Base-by-base conservation (phyloP, 139 green algal genomes). In the Chlorella sp. region DNA sequence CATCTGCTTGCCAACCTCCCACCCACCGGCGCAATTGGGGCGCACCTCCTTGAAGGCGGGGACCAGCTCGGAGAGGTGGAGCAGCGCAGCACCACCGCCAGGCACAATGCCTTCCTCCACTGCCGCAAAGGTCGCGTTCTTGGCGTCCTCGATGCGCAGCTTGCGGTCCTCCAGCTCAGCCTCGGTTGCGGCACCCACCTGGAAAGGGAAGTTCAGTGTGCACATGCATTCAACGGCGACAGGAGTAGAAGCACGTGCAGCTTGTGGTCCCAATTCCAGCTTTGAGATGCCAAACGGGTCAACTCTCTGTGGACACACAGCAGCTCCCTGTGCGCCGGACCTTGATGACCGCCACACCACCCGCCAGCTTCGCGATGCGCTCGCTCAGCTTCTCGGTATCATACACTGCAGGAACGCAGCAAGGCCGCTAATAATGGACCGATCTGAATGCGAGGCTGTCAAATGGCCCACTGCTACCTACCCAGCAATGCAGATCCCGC, bases 91-190 rank as follows among this genome's bases (percentile, higher is more conserved):
- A 73, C 97, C 97, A 28, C 97, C 97, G 64, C 94, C 94, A 9
- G 95, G 95, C 57, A 98, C 95, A 60, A 98, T 96, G 91, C 95
- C 95, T 88, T 99, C 96, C 91, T 98, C 96, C 55, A 98, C 94
- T 6, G 97, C 97, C 5, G 98, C 97, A 87, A 99, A 99, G 17
- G 98, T 99, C 39, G 98, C 98, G 88, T 99, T 99, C 94, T 99
- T 99, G 65, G 98, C 97, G 87, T 99, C 98, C 92, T 99, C 97
- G 72, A 99, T 97, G 85, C 98, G 95, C 89, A 99, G 95, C 94
- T 99, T 99, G 69, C 94, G 88, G 92, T 99, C 98, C 88, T 99
- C 97, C 38, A 99, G 92, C 94, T 99, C 98, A 28, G 96, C 92
- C 93, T 99, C 98, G 55, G 97, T 99, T 51, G 96, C 95, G 47